Base-by-base conservation (phyloP, 2,329 filamentous ascomycete genomes). In the Fusarium cicatricum region DNA sequence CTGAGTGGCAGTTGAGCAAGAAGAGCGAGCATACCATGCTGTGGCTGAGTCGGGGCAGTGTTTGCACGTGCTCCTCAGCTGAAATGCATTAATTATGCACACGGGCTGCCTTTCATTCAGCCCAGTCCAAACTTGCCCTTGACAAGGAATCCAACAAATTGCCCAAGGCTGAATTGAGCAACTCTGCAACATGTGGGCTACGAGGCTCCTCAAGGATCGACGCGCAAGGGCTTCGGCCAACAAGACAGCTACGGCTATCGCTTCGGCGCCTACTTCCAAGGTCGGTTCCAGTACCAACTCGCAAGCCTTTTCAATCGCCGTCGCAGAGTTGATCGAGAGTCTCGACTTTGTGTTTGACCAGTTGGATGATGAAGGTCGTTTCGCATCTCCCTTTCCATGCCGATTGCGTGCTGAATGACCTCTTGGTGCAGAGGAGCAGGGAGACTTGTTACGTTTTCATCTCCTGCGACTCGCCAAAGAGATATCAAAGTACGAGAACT, bases 321-420 rank as follows among this genome's bases (percentile, higher is more conserved):
- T 63, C 10, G 64, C 60, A 4, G 65, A 67, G 42, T 33, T 67
- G 16, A 26, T 57, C 0, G 55, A 67, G 32, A 51, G 58, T 4
- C 43, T 68, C 1, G 66, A 66, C 2, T 68, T 68, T 42, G 56
- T 68, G 0, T 58, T 68, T 17, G 65, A 67, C 11, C 50, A 63
- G 17, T 4, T 64, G 1, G 52, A 65, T 32, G 58, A 60, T 4
- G 58, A 67, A 39, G 63, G 64, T 66, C 8, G 23, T 39, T 44
- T 26, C 32, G 5, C 21, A 10, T 26, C 23, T 26, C 23, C 23
- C 17, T 15, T 31, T 21, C 28, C 6, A 14, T 39, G 7, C 16
- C 29, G 15, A 28, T 4, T 6, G 15, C 19, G 3, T n/a, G 1
- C 12, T 31, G 16, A n/a, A n/a, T 9, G 1, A 5, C 2, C 2